Percentiles rank a stretch among this genome's conserved stretches.
Conservation (phyloP, 164 flowering plant genomes). For the Vitis riparia region DNA sequence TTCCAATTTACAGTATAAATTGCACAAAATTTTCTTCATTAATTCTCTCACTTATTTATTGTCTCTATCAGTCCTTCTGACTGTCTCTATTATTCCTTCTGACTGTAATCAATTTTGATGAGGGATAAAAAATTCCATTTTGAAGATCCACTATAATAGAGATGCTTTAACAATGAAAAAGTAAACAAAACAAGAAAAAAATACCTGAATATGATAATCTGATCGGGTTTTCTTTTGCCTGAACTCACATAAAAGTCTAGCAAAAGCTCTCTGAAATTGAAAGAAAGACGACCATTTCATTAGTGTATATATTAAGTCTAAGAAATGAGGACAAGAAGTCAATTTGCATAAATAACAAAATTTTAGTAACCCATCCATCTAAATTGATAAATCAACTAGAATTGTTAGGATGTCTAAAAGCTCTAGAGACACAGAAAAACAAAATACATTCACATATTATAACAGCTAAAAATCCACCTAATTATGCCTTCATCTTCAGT, state of each 20-base stretch:
- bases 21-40: no score
- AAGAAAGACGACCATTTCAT: background rate
- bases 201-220: conserved; percentile 88
- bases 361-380: no score
- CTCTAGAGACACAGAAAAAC: background rate
- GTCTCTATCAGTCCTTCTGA: no score
- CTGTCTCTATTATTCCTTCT: no score
- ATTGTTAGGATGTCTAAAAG: background rate
- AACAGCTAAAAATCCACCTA: conserved; percentile 30
- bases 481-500: conserved; percentile 69
- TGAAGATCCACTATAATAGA: no score
- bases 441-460: background rate
- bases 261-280: conserved; percentile 62
- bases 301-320: background rate
- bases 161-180: no score
- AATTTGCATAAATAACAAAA: no score
- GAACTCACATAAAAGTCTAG: conserved; percentile 77
- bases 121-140: no score
- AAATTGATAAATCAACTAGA: background rate
- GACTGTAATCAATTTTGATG: no score
- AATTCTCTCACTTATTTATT: no score
- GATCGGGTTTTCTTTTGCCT: conserved; percentile 75
- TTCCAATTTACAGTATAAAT: no score
- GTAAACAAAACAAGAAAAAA: background rate
- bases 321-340: no score